Base-by-base conservation (phyloP, 1,284 basidiomycete species). In the Lentinula novae-zelandiae region DNA sequence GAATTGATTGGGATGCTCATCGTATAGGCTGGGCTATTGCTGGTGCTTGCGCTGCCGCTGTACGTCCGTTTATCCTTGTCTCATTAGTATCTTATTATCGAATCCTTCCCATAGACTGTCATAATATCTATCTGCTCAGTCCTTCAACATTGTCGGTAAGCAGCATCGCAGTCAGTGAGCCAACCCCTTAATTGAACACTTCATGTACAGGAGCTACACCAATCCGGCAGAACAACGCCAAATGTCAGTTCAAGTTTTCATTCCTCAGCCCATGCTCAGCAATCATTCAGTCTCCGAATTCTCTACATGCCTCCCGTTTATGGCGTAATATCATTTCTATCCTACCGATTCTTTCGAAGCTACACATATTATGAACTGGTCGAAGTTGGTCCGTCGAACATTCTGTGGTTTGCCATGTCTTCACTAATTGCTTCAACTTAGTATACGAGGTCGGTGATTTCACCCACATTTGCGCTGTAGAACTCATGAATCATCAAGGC, bases 241-340 rank as follows among this genome's bases (percentile, higher is more conserved):
- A 75, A 83, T 92, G 89, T 89, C 66, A 49, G 12, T 13, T 51
- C 12, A 31, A 22, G 15, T 49, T 49, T 57, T 44, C 48, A 51
- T 60, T 55, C 40, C 57, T 44, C 3, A 27, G 9, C 9, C 44
- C 8, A 20, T 13, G 2, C 31, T 49, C 52, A 39, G 10, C 27
- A 17, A 46, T 44, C 8, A 0, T 34, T 36, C 69, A 90, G 87
- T 61, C 73, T 92, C 36, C 84, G 90, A 62, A 84, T 92, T 60
- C 71, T 92, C 65, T 92, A 91, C 68, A 90, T 92, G 90, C 90
- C 90, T 2, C 82, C 85, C 2, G 78, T 92, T 53, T 94, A 92
- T 72, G 87, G 89, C n/a, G 76, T 95, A 68, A 85, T 95, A 61
- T 93, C 92, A 1, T 95, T 95, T 80, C 85, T 93, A 68, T 92